Conservation (phyloP, 345 rosid species). For the Raphanus raphanistrum region DNA sequence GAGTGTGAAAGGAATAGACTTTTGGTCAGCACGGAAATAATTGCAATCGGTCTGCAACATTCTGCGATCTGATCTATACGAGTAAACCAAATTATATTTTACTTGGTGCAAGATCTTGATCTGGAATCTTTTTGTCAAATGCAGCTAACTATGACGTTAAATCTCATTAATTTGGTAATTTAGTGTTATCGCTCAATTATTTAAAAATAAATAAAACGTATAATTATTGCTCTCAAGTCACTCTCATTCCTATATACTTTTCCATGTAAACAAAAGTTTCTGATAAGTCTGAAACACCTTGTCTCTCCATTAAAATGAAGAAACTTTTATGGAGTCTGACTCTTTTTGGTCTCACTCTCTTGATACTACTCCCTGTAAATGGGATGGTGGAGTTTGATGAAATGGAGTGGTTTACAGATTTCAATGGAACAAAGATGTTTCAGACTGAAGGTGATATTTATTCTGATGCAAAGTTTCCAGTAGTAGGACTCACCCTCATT, state of each 20-base stretch:
- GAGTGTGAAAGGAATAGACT: constrained; percentile 21
- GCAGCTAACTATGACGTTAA: constrained; percentile 20
- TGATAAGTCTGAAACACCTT: constrained; percentile 12
- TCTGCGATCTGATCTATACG: constrained; percentile 32
- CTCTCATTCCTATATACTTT: neutral
- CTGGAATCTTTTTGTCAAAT: constrained; percentile 36
- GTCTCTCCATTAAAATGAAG: constrained; percentile 22
- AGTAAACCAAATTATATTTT: constrained; percentile 17
- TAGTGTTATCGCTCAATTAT: neutral
- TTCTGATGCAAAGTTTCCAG: constrained; percentile 38
- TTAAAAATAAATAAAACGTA: neutral
- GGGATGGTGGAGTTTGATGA: constrained; percentile 39
- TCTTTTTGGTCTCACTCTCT: constrained; percentile 29
- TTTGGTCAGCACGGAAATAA: constrained; percentile 23
- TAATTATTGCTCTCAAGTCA: constrained; percentile 22
- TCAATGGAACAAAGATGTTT: constrained; percentile 36
- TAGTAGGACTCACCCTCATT: constrained; percentile 45
- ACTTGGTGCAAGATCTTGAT: constrained; percentile 35
- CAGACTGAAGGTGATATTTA: constrained; percentile 32
- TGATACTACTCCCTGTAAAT: constrained; percentile 2
- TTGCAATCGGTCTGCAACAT: constrained; percentile 33
- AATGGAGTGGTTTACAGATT: constrained; percentile 27
- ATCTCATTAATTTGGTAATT: neutral
- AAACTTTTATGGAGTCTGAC: constrained; percentile 37
- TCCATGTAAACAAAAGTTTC: constrained; percentile 11